These are phyloP conservation scores for Biscutella auriculata DNA, from an alignment of 441 rosid species.

Conservation along the genomic window DNA sequence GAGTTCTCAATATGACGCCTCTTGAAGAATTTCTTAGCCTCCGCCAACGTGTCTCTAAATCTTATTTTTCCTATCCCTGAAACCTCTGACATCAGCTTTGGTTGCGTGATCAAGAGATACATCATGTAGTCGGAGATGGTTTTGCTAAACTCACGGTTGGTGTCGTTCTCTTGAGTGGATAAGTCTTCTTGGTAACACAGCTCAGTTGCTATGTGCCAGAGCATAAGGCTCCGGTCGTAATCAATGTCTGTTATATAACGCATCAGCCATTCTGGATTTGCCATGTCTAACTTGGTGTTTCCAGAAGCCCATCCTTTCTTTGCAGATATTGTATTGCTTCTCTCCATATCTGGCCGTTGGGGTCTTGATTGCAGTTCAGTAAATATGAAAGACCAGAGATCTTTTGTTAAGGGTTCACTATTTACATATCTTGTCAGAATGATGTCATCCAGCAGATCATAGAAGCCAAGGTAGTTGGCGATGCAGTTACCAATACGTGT, in stretches of 20 bases:
- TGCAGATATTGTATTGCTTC: slow-evolving; percentile 17
- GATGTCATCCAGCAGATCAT: slow-evolving; percentile 19
- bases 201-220: slow-evolving; percentile 56
- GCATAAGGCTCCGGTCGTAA: slow-evolving; percentile 36
- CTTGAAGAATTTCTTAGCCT: slow-evolving; percentile 27
- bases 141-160: slow-evolving; percentile 24
- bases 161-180: neutral
- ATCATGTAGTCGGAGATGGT: slow-evolving; percentile 40
- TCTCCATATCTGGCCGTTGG: slow-evolving; percentile 16
- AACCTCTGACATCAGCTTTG: slow-evolving; percentile 34
- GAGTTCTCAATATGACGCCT: neutral
- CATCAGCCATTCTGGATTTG: neutral
- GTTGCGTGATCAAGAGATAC: slow-evolving; percentile 36
- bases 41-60: slow-evolving; percentile 40
- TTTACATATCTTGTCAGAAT: neutral
- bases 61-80: slow-evolving; percentile 39
- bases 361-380: slow-evolving; percentile 21
- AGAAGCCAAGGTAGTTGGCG: slow-evolving; percentile 14
- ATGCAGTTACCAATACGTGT: neutral
- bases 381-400: slow-evolving; percentile 34
- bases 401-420: slow-evolving; percentile 21
- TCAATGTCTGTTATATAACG: slow-evolving; percentile 22
- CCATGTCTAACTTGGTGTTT: neutral
- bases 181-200: slow-evolving; percentile 21
- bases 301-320: slow-evolving; percentile 32